Evolutionary conservation across 2,329 filamentous ascomycete genomes (phyloP).

Genomic region (Aspergillus pseudoglaucus): DNA sequence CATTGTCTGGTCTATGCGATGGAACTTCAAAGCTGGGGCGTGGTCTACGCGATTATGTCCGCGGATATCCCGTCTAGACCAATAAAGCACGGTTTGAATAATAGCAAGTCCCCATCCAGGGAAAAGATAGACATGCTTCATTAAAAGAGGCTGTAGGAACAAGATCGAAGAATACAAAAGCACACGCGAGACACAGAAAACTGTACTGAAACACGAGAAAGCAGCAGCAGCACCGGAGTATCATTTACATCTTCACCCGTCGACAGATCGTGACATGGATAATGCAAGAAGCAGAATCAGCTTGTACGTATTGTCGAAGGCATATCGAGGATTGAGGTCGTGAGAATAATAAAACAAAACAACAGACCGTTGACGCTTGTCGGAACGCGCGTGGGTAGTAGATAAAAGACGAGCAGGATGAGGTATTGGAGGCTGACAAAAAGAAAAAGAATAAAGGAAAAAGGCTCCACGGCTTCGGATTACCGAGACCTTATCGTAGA

Average conservation of each 20-base stretch:
- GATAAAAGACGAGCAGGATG: slow-evolving; percentile 23
- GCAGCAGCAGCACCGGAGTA: slow-evolving; percentile 29
- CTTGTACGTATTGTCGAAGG: slow-evolving; percentile 23
- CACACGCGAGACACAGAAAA: slow-evolving; percentile 7
- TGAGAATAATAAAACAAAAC: slow-evolving; percentile 13
- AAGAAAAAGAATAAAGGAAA: slow-evolving; percentile 4
- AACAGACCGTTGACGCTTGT: slow-evolving; percentile 26
- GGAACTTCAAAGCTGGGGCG: not conserved
- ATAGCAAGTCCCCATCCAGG: not conserved
- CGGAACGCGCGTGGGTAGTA: not conserved
- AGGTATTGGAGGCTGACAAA: slow-evolving; percentile 34
- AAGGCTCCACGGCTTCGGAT: not conserved
- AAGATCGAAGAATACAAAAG: slow-evolving; percentile 5
- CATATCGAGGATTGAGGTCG: slow-evolving; percentile 20
- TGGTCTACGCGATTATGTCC: not conserved
- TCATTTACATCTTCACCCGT: slow-evolving; percentile 39
- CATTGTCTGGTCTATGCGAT: not conserved
- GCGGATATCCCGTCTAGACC: not conserved
- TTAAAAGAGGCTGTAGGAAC: slow-evolving; percentile 11
- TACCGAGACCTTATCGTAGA: not conserved
- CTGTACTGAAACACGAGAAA: slow-evolving; percentile 24
- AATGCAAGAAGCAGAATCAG: slow-evolving; percentile 18
- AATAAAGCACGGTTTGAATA: not conserved
- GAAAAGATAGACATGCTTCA: slow-evolving; percentile 7
- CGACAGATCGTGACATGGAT: slow-evolving; percentile 21